Conservation (phyloP, 257 asterid genomes). For the Linaria vulgaris region DNA sequence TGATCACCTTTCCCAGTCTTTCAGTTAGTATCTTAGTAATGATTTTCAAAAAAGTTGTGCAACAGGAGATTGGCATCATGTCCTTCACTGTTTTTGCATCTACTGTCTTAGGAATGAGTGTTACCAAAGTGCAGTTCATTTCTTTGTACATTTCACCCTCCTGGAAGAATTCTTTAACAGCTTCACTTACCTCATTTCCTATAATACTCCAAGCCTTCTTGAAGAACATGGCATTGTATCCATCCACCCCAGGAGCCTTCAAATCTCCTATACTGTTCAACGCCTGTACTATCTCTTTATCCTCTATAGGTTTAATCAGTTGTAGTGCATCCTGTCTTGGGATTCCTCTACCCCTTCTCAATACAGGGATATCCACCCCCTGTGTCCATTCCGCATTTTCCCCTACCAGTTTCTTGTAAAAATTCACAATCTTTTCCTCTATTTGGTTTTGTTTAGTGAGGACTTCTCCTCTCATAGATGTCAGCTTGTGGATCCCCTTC, state of each 20-base stretch:
- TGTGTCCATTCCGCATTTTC: neutral
- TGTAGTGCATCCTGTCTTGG: too few relatives aligned
- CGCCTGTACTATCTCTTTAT: too few relatives aligned
- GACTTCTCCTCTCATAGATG: neutral
- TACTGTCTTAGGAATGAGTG: too few relatives aligned
- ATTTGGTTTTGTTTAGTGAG: neutral
- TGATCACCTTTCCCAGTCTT: neutral
- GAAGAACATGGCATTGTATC: too few relatives aligned
- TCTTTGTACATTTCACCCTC: neutral
- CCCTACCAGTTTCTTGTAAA: neutral
- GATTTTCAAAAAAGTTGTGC: neutral
- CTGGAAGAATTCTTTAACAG: neutral
- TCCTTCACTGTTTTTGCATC: neutral
- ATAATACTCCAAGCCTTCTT: neutral
- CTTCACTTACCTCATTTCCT: neutral
- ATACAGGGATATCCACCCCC: neutral
- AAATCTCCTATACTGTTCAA: too few relatives aligned
- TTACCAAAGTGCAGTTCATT: neutral
- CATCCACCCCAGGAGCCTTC: too few relatives aligned
- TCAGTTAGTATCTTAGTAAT: neutral
- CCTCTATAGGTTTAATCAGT: too few relatives aligned
- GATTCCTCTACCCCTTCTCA: too few relatives aligned
- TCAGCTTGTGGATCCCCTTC: neutral
- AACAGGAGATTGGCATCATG: neutral
- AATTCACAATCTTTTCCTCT: neutral